Percentiles rank a stretch among this genome's conserved stretches.
These are phyloP conservation scores for Adenanthera pavonina DNA, from an alignment of 306 rosid genomes.

Conservation along the genomic window DNA sequence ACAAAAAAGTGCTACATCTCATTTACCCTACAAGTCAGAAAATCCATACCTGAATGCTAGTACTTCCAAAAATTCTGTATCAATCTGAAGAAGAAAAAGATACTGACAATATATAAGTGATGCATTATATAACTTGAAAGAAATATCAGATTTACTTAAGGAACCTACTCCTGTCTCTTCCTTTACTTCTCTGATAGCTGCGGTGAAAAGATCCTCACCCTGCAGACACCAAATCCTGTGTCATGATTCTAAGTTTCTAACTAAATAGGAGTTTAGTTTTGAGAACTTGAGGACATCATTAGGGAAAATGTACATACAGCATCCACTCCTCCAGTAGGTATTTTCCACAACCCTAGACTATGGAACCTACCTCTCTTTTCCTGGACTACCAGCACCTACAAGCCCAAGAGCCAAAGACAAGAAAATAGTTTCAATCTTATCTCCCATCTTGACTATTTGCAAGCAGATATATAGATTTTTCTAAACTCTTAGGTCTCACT, in stretches of 20 bases:
- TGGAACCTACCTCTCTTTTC: conserved; percentile 60
- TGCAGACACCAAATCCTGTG: conserved; percentile 33
- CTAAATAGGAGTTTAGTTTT: conserved; percentile 16
- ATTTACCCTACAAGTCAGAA: background rate
- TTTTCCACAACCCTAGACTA: conserved; percentile 59
- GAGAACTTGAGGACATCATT: background rate
- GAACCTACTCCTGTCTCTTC: conserved; percentile 68
- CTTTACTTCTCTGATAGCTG: conserved; percentile 64
- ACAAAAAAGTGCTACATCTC: background rate
- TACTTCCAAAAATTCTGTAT: conserved; percentile 55
- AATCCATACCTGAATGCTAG: conserved; percentile 54
- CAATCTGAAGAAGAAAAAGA: conserved; percentile 48
- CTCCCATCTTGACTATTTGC: background rate
- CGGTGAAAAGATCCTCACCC: conserved; percentile 58
- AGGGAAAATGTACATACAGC: conserved; percentile 42
- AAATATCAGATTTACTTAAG: conserved; percentile 28
- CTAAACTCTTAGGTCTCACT: background rate
- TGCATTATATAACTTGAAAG: conserved; percentile 9
- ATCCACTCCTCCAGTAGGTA: conserved; percentile 64
- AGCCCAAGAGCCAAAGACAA: conserved; percentile 15
- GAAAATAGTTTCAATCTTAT: background rate
- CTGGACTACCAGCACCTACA: conserved; percentile 56
- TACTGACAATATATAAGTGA: conserved; percentile 14
- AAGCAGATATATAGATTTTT: background rate
- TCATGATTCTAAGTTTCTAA: conserved; percentile 29